Evolutionary conservation across 2,329 filamentous ascomycete genomes (phyloP), one percentile per base, ranked within the genome.

Genomic region (Penicillium expansum): DNA sequence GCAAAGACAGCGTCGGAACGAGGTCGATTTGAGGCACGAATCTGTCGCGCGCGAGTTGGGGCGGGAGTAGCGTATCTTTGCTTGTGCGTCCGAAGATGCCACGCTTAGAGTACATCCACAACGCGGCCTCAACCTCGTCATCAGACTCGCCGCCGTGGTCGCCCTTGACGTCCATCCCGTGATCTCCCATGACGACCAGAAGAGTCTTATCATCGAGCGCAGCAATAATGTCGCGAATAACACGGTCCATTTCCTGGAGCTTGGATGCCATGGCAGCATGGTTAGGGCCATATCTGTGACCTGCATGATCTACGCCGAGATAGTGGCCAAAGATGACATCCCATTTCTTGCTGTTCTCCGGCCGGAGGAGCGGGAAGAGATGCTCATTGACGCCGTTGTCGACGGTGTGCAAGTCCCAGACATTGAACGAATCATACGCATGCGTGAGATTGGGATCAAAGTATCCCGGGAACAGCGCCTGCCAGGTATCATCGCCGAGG

Each of bases 101-200:
- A 65, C 85, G 87, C 74, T 92, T 96, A 1, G 94, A 96, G 73
- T 97, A 99, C 92, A 99, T 96, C 93, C 94, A 99, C 45, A 99
- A 75, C 2, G 94, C 92, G 55, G 94, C 92, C 74, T 99, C 87
- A 7, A 99, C 85, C 73, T 99, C 94, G 62, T 97, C 92, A 65
- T 97, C 91, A 32, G 93, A 97, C 78, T 99, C 94, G 53, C 94
- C 94, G n/a, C 94, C 94, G 70, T 99, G 94, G 64, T 99, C 94
- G 18, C 94, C 94, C 77, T 99, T 97, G 59, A 84, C 80, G 73
- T 99, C 94, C 94, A 99, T 99, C 11, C 94, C 94, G 70, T 99
- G 94, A 71, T 99, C 94, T n/a, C 94, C 94, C 91, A 99, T 96
- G 14, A 99, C 90, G 20, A 99, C 86, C 35, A 99, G 79, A 22